Base-by-base conservation (phyloP, 768 basidiomycete genomes). In the Gloeostereum incarnatum region DNA sequence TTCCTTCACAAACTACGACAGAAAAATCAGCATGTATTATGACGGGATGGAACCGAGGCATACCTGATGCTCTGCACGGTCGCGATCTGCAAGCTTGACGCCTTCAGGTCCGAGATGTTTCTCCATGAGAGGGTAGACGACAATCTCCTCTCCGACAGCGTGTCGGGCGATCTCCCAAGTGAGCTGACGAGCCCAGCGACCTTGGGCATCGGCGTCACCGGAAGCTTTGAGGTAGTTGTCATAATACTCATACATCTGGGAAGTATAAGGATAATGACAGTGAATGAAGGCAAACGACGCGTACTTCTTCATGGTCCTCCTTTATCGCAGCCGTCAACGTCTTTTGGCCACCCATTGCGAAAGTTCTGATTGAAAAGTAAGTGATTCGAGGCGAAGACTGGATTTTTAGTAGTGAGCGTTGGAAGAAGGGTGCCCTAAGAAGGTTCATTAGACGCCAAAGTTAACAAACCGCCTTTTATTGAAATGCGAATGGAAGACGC, bases 61-160 rank as follows among this genome's bases (percentile, higher is more conserved):
- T 41, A 75, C 75, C 53, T 68, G 65, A 45, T 81, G 79, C 24
- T 79, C 75, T 13, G 49, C 60, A 9, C 75, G 63, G 49, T 81
- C 78, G 22, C 71, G 56, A 43, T 75, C 66, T 0, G 77, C 68
- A 13, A 79, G 63, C 30, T 65, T 38, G 32, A 53, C 51, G 3
- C 77, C 79, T 45, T 71, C 49, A 2, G 56, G 55, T 4, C 77
- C 77, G 39, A 79, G 66, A 38, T 71, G 60, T 41, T 66, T 60
- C 48, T 78, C 75, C 62, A 78, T 69, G 32, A 77, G 61, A 10
- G 77, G 78, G 46, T 80, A 80, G 1, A 78, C 69, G 25, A 81
- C 61, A 26, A 79, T 66, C 51, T 81, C 78, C 50, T 80, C 78
- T 10, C 68, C 74, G 5, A 71, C 68, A 3, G 76, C 71, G 42